These are phyloP conservation scores for Echria macrotheca DNA, from an alignment of 495 filamentous ascomycete species.

Conservation along the genomic window DNA sequence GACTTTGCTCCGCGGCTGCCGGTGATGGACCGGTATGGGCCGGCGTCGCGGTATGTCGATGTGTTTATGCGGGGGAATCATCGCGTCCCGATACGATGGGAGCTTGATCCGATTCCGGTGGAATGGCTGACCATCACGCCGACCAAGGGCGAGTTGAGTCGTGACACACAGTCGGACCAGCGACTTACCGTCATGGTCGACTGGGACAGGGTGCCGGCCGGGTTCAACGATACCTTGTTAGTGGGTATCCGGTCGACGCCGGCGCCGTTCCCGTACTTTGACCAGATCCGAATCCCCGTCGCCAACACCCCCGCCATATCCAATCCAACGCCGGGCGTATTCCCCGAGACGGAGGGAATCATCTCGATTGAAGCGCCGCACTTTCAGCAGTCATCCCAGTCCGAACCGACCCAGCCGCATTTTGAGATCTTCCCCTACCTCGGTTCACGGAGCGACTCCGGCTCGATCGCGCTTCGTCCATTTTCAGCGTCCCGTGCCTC, in stretches of 20 bases:
- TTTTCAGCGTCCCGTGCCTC: constrained; percentile 32
- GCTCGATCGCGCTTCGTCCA: constrained; percentile 45
- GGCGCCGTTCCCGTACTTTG: constrained; percentile 45
- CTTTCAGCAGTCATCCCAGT: constrained; percentile 26
- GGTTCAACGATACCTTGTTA: constrained; percentile 32
- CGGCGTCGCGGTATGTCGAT: constrained; percentile 47
- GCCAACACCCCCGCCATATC: constrained; percentile 40
- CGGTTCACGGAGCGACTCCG: constrained; percentile 43
- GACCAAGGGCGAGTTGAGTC: constrained; percentile 38
- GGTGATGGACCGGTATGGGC: constrained; percentile 49
- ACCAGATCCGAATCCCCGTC: constrained; percentile 45
- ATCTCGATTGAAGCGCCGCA: constrained; percentile 55
- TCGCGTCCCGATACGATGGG: constrained; percentile 39
- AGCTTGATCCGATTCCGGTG: constrained; percentile 33
- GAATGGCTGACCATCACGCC: constrained; percentile 47
- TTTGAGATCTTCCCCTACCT: constrained; percentile 34
- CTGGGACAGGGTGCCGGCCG: constrained; percentile 43
- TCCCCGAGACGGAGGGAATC: constrained; percentile 49
- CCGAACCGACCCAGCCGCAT: constrained; percentile 13
- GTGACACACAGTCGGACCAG: constrained; percentile 35
- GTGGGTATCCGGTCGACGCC: constrained; percentile 43
- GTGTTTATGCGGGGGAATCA: constrained; percentile 52
- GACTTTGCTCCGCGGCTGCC: constrained; percentile 40
- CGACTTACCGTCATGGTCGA: constrained; percentile 49
- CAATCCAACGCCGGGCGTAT: constrained; percentile 16